Base-by-base conservation (phyloP, 2,329 filamentous ascomycete genomes). In the Penicillium sp. region DNA sequence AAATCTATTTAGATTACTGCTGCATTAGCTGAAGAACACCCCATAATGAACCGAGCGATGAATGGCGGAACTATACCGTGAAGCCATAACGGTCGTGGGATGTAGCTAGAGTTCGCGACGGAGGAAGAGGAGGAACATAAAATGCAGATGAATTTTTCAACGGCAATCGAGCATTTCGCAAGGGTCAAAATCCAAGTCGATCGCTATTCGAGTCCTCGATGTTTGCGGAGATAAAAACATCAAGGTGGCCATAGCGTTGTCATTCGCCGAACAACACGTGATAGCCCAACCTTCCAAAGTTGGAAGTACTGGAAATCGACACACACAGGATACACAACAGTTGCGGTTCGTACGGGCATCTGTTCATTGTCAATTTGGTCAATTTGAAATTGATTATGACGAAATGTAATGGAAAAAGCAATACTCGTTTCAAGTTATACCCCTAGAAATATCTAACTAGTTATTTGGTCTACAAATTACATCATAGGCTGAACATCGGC, bases 1-100 rank as follows among this genome's bases (percentile, higher is more conserved):
- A 74, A 90, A 90, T 79, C 88, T 89, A 60, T 51, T 33, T 15
- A 13, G 11, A 41, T 40, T 10, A 25, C 15, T 25, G 10, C n/a
- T 31, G 15, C 29, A 44, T 52, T 11, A 53, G 59, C n/a, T 53
- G 50, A 45, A 43, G 23, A 45, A 31, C 11, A 25, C 10, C 19
- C 7, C 8, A 40, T 51, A 50, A 45, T 31, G 16, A 46, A 45
- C 44, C 50, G 52, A 59, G 52, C 44, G 31, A 23, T 27, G 19
- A 11, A 39, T 11, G 44, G 29, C 15, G 23, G 25, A 51, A 63
- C 53, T 60, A 60, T 72, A 74, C 72, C 72, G 70, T 70, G 71
- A 73, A 65, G 69, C 69, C 72, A 74, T 74, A 51, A 61, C 51
- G 55, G 45, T 55, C 48, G 56, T 61, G 21, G 27, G 47, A 50